Evolutionary conservation across 2,329 filamentous ascomycete species (phyloP).

Genomic region (Aspergillus eucalypticola): DNA sequence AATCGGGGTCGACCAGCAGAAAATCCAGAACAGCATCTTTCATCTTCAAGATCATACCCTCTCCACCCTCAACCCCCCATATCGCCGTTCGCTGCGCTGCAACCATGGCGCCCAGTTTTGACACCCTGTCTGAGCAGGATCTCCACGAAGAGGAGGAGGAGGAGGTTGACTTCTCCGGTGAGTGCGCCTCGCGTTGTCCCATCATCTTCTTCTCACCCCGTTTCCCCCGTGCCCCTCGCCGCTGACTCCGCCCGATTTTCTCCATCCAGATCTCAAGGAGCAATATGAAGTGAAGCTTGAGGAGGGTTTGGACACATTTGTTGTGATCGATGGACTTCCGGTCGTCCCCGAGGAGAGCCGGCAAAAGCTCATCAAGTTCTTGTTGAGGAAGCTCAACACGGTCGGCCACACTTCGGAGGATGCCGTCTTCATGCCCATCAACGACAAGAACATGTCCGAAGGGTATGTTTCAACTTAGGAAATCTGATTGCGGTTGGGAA

Average conservation of each 20-base stretch:
- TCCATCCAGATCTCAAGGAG: constrained; percentile 71
- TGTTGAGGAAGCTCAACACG: constrained; percentile 86
- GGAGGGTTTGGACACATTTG: constrained; percentile 92
- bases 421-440: constrained; percentile 89
- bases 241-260: constrained; percentile 17
- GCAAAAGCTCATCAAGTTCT: constrained; percentile 92
- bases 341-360: constrained; percentile 86
- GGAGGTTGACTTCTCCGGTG: constrained; percentile 84
- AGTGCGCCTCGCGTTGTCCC: constrained; percentile 24
- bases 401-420: constrained; percentile 86
- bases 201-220: constrained; percentile 1
- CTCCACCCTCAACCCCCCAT: constrained; percentile 21
- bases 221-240: constrained; percentile 30
- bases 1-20: constrained; percentile 30
- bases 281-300: constrained; percentile 96
- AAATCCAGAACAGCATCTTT: constrained; percentile 33
- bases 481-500: not conserved
- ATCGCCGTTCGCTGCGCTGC: constrained; percentile 29
- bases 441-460: constrained; percentile 80
- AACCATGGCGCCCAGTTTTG: constrained; percentile 92
- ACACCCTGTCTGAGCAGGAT: constrained; percentile 87
- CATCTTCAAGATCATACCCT: constrained; percentile 20
- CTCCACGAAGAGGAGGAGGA: constrained; percentile 88
- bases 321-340: constrained; percentile 92
- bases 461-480: constrained; percentile 59